Evolutionary conservation across 176 grass and related monocot genomes (phyloP), one percentile per base, ranked within the genome.

Genomic region (Alloteropsis semialata): DNA sequence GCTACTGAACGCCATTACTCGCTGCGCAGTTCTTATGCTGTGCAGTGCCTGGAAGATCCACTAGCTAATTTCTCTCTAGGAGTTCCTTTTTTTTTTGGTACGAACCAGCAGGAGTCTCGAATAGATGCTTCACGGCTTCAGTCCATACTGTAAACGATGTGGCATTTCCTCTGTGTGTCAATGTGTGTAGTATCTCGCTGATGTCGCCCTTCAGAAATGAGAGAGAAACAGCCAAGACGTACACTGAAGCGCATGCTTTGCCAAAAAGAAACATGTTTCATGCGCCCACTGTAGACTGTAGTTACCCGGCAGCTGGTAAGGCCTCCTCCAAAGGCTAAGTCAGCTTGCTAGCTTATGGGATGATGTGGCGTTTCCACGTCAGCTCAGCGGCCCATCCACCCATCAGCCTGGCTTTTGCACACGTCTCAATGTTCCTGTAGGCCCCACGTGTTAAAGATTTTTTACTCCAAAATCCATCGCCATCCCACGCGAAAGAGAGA

Each of bases 261-360:
- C 44, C 39, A 10, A 63, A 39, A 51, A 28, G 44, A 54, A 41
- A 22, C 82, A 84, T 75, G 71, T 84, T 84, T 53, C 75, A 79
- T 30, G 84, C 56, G 27, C 44, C 22, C 60, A 37, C 61, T 80
- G 77, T 53, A 18, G 5, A 65, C 29, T 65, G 29, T 37, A 50
- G 28, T 1, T 28, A 19, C 42, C 28, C 70, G 14, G 58, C 49
- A 24, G 34, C 33, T 41, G 34, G 30, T 27, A n/a, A n/a, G n/a
- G n/a, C n/a, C n/a, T n/a, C n/a, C n/a, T n/a, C n/a, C n/a, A n/a
- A n/a, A n/a, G n/a, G n/a, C n/a, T n/a, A n/a, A n/a, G n/a, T n/a
- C n/a, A n/a, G n/a, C n/a, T n/a, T n/a, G n/a, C n/a, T n/a, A n/a
- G n/a, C n/a, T n/a, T n/a, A n/a, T n/a, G n/a, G n/a, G n/a, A n/a